Conservation (phyloP, 2,329 filamentous ascomycete species). For the Aspergillus proliferans region DNA sequence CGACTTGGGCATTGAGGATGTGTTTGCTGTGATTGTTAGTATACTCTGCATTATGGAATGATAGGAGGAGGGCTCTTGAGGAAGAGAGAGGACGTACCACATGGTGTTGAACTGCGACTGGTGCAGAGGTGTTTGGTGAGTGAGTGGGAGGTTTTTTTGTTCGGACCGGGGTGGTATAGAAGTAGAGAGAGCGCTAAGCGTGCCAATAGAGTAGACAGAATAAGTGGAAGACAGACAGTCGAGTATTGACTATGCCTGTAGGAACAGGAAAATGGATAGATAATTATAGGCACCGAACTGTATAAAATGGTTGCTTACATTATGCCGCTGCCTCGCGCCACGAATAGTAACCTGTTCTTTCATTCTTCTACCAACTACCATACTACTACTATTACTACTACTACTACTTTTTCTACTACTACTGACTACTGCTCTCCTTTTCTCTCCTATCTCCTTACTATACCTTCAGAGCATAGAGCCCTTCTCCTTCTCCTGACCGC, state of each 20-base stretch:
- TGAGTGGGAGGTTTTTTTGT: neutral
- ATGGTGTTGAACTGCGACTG: conserved; percentile 8
- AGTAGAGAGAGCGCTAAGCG: too few relatives aligned
- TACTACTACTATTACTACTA: neutral
- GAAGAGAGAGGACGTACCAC: conserved; percentile 19
- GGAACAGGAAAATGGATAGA: neutral
- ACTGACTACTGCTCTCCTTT: neutral
- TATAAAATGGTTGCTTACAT: conserved; percentile 1
- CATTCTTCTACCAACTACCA: neutral
- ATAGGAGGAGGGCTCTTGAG: neutral
- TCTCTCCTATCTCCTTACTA: neutral
- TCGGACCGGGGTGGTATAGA: neutral
- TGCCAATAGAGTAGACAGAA: too few relatives aligned
- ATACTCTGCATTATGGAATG: neutral
- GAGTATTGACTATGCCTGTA: neutral
- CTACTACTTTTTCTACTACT: neutral
- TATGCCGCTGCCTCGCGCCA: neutral
- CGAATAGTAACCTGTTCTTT: neutral
- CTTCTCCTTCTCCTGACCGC: neutral
- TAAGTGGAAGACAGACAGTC: neutral
- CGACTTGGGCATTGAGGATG: conserved; percentile 93
- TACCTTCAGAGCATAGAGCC: too few relatives aligned
- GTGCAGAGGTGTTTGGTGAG: too few relatives aligned
- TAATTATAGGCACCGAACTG: neutral
- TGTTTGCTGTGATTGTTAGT: conserved; percentile 66